A percentile compares a stretch with the other conserved stretches of the same genome.
Conservation (phyloP, 495 filamentous ascomycete species). For the Penicillium flavigenum region DNA sequence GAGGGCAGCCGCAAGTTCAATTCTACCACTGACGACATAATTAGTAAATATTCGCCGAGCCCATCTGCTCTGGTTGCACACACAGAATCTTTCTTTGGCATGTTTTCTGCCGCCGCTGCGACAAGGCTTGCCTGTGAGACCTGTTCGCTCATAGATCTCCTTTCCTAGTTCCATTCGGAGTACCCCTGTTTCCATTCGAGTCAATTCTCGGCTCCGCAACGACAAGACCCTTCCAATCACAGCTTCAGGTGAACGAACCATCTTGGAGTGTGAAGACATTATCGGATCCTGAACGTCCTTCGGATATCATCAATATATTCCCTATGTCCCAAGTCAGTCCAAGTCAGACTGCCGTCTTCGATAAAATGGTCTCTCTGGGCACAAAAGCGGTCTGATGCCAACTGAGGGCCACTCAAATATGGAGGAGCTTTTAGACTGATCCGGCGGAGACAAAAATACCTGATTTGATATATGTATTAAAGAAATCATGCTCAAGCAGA, state of each 20-base stretch:
- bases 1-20: slow-evolving; percentile 74
- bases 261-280: slow-evolving; percentile 73
- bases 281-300: slow-evolving; percentile 76
- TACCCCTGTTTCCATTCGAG: slow-evolving; percentile 48
- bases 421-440: neutral
- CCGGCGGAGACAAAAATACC: slow-evolving; percentile 50
- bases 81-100: slow-evolving; percentile 58
- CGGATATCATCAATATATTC: slow-evolving; percentile 86
- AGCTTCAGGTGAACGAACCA: slow-evolving; percentile 44
- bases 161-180: slow-evolving; percentile 78
- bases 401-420: neutral
- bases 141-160: slow-evolving; percentile 80
- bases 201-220: slow-evolving; percentile 1
- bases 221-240: neutral
- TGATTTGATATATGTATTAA: slow-evolving; percentile 80
- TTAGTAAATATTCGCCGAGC: slow-evolving; percentile 4
- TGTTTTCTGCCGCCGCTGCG: slow-evolving; percentile 59
- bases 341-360: neutral
- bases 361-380: neutral
- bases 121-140: slow-evolving; percentile 73
- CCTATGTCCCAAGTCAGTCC: slow-evolving; percentile 48
- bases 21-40: slow-evolving; percentile 62
- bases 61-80: slow-evolving; percentile 5
- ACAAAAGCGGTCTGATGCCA: neutral
- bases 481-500: slow-evolving; percentile 75